Percentiles rank a stretch among this genome's conserved stretches.
phyloP scores from a whole-genome alignment of 805 yeast genomes.

The Naumovozyma baii region DNA sequence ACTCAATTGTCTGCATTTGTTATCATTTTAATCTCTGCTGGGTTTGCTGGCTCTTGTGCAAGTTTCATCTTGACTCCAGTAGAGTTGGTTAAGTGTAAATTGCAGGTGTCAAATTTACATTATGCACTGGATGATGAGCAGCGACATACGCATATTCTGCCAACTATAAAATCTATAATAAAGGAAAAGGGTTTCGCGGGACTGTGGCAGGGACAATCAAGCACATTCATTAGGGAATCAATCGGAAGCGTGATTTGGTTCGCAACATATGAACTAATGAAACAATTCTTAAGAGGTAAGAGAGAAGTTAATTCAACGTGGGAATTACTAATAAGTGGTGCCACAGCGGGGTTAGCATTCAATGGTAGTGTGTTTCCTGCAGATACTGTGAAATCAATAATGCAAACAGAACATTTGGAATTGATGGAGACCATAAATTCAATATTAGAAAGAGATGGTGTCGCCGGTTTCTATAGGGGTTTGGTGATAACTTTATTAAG shows the following conservation, averaged over 20 bases:
- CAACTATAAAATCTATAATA: constrained; percentile 36
- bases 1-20: constrained; percentile 30
- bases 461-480: constrained; percentile 71
- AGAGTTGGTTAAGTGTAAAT: constrained; percentile 76
- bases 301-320: constrained; percentile 11
- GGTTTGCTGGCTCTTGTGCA: constrained; percentile 70
- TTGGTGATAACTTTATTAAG: constrained; percentile 69
- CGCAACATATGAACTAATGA: constrained; percentile 66
- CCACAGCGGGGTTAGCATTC: constrained; percentile 74
- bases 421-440: constrained; percentile 37
- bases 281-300: constrained; percentile 24
- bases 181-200: constrained; percentile 57
- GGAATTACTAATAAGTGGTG: constrained; percentile 72
- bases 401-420: constrained; percentile 41
- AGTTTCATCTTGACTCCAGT: constrained; percentile 82
- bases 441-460: constrained; percentile 46
- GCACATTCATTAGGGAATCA: constrained; percentile 74
- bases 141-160: constrained; percentile 27
- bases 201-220: constrained; percentile 79
- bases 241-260: constrained; percentile 94
- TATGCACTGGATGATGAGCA: constrained; percentile 16
- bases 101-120: constrained; percentile 51
- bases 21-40: constrained; percentile 59
- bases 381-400: constrained; percentile 79
- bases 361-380: constrained; percentile 78